Evolutionary conservation across 257 asterid genomes (phyloP).

Genomic region (Cordia subcordata): DNA sequence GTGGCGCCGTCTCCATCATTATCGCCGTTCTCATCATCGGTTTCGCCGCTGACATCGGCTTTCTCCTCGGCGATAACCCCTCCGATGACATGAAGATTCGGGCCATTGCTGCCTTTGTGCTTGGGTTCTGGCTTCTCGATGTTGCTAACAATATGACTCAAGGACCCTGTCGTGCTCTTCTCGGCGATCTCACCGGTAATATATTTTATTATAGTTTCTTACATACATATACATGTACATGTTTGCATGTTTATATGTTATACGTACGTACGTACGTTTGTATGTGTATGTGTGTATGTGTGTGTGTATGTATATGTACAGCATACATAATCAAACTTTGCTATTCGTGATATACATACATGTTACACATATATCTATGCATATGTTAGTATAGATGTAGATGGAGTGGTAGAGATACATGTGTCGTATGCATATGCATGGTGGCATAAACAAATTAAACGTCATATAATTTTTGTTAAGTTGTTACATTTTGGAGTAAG

Average conservation of each 20-base stretch:
- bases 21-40: slow-evolving; percentile 64
- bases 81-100: slow-evolving; percentile 35
- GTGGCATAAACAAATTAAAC: no score
- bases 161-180: slow-evolving; percentile 88
- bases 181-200: slow-evolving; percentile 80
- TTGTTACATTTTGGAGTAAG: no score
- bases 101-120: slow-evolving; percentile 56
- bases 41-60: slow-evolving; percentile 70
- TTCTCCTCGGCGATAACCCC: slow-evolving; percentile 54
- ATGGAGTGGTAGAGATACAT: no score
- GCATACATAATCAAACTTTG: not conserved
- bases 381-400: no score
- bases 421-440: no score
- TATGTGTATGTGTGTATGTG: no score
- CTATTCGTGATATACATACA: not conserved
- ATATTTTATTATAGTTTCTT: no score
- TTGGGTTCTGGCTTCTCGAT: slow-evolving; percentile 87
- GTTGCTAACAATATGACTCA: slow-evolving; percentile 85
- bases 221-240: no score
- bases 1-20: slow-evolving; percentile 59
- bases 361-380: no score
- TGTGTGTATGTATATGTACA: not conserved
- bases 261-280: no score
- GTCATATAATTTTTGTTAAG: no score
- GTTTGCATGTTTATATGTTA: no score